A percentile compares a stretch with the other conserved stretches of the same genome.
Conservation (phyloP, 2,329 filamentous ascomycete species). For the Epichloe amarillans region DNA sequence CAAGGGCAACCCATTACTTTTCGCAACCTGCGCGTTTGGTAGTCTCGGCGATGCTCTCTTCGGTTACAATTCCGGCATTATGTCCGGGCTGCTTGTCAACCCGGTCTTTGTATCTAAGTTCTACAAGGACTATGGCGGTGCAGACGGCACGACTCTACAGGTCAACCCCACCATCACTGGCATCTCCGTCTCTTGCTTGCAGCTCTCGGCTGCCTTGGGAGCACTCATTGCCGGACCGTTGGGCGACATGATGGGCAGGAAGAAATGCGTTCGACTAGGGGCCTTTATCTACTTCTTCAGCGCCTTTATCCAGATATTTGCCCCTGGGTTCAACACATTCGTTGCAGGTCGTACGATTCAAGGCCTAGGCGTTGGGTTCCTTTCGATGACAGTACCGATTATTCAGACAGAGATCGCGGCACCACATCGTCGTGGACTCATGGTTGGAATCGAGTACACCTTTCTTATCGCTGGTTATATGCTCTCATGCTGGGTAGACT, state of each 20-base stretch:
- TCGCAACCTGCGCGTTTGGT: slow-evolving; percentile 8
- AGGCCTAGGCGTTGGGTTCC: slow-evolving; percentile 8
- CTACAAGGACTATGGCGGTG: slow-evolving; percentile 7
- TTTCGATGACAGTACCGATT: slow-evolving; percentile 8
- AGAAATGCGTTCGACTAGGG: slow-evolving; percentile 7
- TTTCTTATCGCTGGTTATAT: slow-evolving; percentile 9
- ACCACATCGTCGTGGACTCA: slow-evolving; percentile 8
- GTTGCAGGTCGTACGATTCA: slow-evolving; percentile 6
- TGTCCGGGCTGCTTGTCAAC: slow-evolving; percentile 8
- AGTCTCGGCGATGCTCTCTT: slow-evolving; percentile 8
- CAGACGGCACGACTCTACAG: slow-evolving; percentile 2
- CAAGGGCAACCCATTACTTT: slow-evolving; percentile 8
- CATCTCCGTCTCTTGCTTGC: slow-evolving; percentile 7
- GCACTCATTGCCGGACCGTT: slow-evolving; percentile 5
- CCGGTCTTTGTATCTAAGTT: slow-evolving; percentile 7
- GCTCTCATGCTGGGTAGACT: slow-evolving; percentile 9
- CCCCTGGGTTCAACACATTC: slow-evolving; percentile 7
- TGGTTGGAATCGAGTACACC: slow-evolving; percentile 9
- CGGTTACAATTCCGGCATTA: slow-evolving; percentile 7
- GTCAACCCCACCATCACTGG: slow-evolving; percentile 7
- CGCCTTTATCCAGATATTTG: slow-evolving; percentile 9
- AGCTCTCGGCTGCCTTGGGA: slow-evolving; percentile 7
- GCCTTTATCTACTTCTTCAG: slow-evolving; percentile 9
- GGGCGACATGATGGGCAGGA: slow-evolving; percentile 8
- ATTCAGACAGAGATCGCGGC: slow-evolving; percentile 10